Evolutionary conservation across 2,329 filamentous ascomycete species (phyloP), one percentile per base, ranked within the genome.

Genomic region (Hypoxylon sp.): DNA sequence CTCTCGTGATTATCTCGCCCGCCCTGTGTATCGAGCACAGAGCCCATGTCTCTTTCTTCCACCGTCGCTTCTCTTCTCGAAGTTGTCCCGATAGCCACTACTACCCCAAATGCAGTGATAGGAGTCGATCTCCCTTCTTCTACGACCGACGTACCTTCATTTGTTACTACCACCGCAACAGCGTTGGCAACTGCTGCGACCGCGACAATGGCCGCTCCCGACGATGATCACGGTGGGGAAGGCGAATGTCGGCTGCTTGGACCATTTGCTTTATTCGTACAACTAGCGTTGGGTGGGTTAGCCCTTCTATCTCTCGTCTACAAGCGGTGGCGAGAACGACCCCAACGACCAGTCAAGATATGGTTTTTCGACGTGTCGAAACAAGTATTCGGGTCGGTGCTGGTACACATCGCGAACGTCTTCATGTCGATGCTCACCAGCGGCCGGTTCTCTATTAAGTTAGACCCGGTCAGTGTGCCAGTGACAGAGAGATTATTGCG

Each of bases 291-390:
- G 17, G 96, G 96, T 17, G 88, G 86, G 17, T 83, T 98, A 62
- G 96, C 96, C 8, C 83, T 98, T 57, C 84, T 95, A 60, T 93
- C 94, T 0, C 87, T 99, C 53, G 95, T 98, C 6, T 97, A 90
- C 84, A 99, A 99, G 84, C 88, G 96, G 73, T 97, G 92, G 90
- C 89, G 93, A 72, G 96, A 99, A 82, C 87, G 93, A 63, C 95
- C 96, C 1, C 95, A 98, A 79, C 88, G 96, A 61, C 95, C 95
- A 0, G 78, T 98, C 77, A 97, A 97, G 86, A 94, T 99, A 72
- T 99, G 96, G 95, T 94, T 93, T 80, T 99, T 98, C 80, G 96
- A 99, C 78, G 96, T 91, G 24, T 97, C 94, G 33, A 99, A 99
- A 84, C 96, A 99, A 84, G 94, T 99, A 59, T 92, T 98, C 76